These are phyloP conservation scores for Rhodotorula sp. DNA, from an alignment of 1,284 basidiomycete species.

Conservation along the genomic window DNA sequence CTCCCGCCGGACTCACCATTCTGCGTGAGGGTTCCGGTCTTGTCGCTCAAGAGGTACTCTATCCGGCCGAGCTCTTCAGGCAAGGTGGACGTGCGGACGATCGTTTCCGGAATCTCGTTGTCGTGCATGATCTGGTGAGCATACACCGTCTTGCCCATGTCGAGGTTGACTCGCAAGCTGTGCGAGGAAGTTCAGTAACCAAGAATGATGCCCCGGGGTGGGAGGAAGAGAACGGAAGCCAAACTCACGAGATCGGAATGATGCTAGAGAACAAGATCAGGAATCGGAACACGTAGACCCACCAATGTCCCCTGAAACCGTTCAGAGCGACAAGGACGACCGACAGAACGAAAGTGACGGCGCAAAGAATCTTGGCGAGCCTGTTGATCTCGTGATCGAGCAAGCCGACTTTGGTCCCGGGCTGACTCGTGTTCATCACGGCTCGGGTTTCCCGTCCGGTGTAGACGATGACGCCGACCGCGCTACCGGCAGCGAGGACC, in stretches of 20 bases:
- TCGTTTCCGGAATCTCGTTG: slow-evolving; percentile 85
- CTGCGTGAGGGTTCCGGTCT: slow-evolving; percentile 96
- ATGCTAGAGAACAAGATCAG: slow-evolving; percentile 97
- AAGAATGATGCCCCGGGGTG: no score
- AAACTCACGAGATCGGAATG: slow-evolving; percentile 88
- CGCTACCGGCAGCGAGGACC: slow-evolving; percentile 90
- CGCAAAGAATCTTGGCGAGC: slow-evolving; percentile 94
- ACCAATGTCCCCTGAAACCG: slow-evolving; percentile 94
- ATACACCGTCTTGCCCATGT: slow-evolving; percentile 99
- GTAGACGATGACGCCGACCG: slow-evolving; percentile 88
- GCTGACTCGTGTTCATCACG: slow-evolving; percentile 99
- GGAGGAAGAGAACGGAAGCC: no score
- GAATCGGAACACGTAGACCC: slow-evolving; percentile 94
- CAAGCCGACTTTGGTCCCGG: slow-evolving; percentile 89
- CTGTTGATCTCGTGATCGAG: slow-evolving; percentile 93
- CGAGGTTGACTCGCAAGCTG: slow-evolving; percentile 94
- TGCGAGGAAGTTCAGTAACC: neutral
- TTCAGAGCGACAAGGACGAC: slow-evolving; percentile 90
- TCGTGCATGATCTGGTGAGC: slow-evolving; percentile 93
- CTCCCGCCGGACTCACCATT: slow-evolving; percentile 64
- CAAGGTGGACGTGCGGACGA: slow-evolving; percentile 92
- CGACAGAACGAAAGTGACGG: slow-evolving; percentile 88
- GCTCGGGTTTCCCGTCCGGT: slow-evolving; percentile 93
- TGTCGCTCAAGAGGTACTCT: slow-evolving; percentile 92
- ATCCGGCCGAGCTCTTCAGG: slow-evolving; percentile 96